Evolutionary conservation across 768 basidiomycete genomes (phyloP).

Genomic region (Boletus sensibilis): DNA sequence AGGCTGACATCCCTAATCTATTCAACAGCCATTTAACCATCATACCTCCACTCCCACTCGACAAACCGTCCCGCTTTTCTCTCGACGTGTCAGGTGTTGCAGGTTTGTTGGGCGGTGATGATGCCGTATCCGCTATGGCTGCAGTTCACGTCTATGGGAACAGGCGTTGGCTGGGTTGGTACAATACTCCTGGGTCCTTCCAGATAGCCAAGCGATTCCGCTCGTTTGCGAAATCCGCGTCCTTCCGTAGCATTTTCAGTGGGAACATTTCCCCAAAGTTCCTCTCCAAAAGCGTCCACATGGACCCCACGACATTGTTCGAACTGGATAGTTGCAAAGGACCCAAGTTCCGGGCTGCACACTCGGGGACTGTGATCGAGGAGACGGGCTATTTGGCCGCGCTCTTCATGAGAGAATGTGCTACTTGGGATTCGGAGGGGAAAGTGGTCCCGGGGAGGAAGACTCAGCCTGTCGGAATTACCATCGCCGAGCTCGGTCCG

Average conservation of each 20-base stretch:
- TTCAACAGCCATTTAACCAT: neutral
- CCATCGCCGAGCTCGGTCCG: conserved; percentile 10
- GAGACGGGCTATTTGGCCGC: conserved; percentile 51
- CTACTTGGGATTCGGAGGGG: conserved; percentile 7
- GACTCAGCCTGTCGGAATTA: conserved; percentile 9
- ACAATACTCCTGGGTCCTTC: conserved; percentile 35
- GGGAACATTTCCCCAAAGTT: neutral
- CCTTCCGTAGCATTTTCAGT: neutral
- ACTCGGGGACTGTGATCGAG: conserved; percentile 51
- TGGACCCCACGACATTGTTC: conserved; percentile 21
- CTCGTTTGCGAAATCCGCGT: conserved; percentile 14
- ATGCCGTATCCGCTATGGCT: conserved; percentile 31
- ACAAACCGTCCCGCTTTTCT: conserved; percentile 6
- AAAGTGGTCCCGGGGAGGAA: conserved; percentile 10
- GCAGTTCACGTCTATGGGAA: conserved; percentile 28
- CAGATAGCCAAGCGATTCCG: conserved; percentile 24
- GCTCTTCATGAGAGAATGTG: conserved; percentile 41
- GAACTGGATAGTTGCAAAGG: conserved; percentile 18
- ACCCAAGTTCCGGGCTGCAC: conserved; percentile 76
- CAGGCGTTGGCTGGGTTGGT: conserved; percentile 35
- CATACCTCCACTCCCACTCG: neutral
- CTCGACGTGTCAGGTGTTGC: conserved; percentile 28
- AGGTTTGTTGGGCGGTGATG: conserved; percentile 33
- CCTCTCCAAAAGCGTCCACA: conserved; percentile 12
- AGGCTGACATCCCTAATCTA: neutral